Evolutionary conservation across 2,329 filamentous ascomycete genomes (phyloP).

Genomic region (Fusarium zealandicum): DNA sequence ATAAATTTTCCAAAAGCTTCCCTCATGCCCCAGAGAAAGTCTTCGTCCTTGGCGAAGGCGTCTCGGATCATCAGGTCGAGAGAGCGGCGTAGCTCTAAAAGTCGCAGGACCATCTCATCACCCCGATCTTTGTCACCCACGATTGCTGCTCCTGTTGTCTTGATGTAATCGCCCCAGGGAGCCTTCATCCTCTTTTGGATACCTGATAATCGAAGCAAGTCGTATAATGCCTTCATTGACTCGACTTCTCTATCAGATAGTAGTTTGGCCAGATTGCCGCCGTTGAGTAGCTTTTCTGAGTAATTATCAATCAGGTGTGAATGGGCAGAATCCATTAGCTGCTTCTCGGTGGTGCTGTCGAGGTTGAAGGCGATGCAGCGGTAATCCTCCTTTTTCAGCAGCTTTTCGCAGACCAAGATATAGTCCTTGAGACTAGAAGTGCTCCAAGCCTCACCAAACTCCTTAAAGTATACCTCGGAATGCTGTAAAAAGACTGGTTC

Average conservation of each 20-base stretch:
- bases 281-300: conserved; percentile 69
- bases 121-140: conserved; percentile 80
- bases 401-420: conserved; percentile 70
- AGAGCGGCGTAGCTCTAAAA: conserved; percentile 81
- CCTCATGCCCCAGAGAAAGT: conserved; percentile 78
- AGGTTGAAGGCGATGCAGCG: conserved; percentile 84
- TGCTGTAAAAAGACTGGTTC: conserved; percentile 75
- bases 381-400: conserved; percentile 75
- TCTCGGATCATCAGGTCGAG: conserved; percentile 79
- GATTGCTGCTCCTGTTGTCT: conserved; percentile 75
- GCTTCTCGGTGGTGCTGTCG: conserved; percentile 81
- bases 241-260: conserved; percentile 73
- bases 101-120: conserved; percentile 83
- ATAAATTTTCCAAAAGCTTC: conserved; percentile 91
- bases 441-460: conserved; percentile 74
- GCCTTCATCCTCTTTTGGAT: conserved; percentile 73
- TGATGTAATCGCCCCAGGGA: conserved; percentile 83
- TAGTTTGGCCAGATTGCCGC: conserved; percentile 73
- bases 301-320: conserved; percentile 73
- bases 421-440: conserved; percentile 74
- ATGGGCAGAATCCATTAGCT: conserved; percentile 77
- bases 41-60: conserved; percentile 79
- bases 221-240: conserved; percentile 79
- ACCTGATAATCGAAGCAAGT: conserved; percentile 74
- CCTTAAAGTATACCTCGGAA: conserved; percentile 72